Conservation (phyloP, 2,329 filamentous ascomycete genomes). For the Onygenales sp. region DNA sequence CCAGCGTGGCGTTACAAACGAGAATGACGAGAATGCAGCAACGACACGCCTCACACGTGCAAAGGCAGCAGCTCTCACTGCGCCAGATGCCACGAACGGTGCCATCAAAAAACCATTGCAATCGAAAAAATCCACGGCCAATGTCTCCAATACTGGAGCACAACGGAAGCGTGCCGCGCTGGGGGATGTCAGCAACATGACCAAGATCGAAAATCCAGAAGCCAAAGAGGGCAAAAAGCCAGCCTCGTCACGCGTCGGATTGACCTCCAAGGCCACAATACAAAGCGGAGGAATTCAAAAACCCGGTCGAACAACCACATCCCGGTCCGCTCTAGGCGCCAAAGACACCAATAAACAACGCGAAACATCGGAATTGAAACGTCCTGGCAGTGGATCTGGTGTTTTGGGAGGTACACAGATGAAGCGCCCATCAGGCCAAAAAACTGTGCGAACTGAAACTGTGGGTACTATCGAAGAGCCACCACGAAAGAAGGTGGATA, state of each 20-base stretch:
- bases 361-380: constrained; percentile 60
- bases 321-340: constrained; percentile 52
- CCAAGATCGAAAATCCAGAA: constrained; percentile 56
- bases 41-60: constrained; percentile 85
- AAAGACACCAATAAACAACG: constrained; percentile 55
- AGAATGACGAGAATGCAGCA: constrained; percentile 82
- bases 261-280: constrained; percentile 67
- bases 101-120: constrained; percentile 55
- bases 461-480: constrained; percentile 58
- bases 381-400: constrained; percentile 62
- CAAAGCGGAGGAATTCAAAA: constrained; percentile 80
- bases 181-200: constrained; percentile 91
- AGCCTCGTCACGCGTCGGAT: constrained; percentile 50
- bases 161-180: constrained; percentile 73
- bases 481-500: constrained; percentile 55
- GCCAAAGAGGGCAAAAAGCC: constrained; percentile 56
- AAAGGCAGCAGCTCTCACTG: constrained; percentile 64
- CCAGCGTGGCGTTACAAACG: constrained; percentile 70
- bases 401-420: constrained; percentile 55
- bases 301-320: constrained; percentile 48
- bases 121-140: constrained; percentile 53
- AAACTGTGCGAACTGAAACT: constrained; percentile 53
- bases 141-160: constrained; percentile 38
- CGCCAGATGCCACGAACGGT: constrained; percentile 49
- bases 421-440: constrained; percentile 50